phyloP scores from a whole-genome alignment of 345 rosid species.

The Eucalyptus dawsonii region DNA sequence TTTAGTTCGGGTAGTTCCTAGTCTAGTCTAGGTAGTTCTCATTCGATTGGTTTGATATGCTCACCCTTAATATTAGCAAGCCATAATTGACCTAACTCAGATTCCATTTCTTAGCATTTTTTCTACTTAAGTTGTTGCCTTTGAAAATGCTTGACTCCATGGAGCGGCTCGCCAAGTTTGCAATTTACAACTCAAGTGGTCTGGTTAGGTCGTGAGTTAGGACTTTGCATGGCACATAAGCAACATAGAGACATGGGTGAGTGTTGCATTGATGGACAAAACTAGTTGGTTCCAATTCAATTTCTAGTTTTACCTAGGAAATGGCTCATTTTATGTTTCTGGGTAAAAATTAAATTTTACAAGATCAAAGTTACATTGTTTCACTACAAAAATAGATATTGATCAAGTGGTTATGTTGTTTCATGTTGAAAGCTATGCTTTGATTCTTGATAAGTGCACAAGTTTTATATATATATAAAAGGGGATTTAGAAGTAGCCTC shows the following conservation, averaged over 20 bases:
- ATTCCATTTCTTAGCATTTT: background rate
- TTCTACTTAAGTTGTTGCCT: background rate
- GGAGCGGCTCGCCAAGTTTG: background rate
- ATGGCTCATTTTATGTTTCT: no score
- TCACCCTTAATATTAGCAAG: background rate
- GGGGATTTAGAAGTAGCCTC: background rate
- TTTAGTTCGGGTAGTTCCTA: rapidly evolving
- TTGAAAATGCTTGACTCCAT: background rate
- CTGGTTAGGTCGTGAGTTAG: rapidly evolving
- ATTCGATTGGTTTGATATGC: no score
- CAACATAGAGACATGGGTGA: background rate
- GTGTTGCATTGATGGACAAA: no score
- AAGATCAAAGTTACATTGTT: background rate
- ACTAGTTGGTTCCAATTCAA: background rate
- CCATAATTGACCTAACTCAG: background rate
- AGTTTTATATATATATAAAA: background rate
- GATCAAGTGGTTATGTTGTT: background rate
- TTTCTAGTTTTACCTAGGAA: background rate
- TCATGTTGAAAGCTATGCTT: background rate
- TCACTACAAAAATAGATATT: no score
- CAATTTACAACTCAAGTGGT: background rate
- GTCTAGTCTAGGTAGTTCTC: rapidly evolving
- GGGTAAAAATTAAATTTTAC: no score
- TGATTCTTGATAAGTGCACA: background rate
- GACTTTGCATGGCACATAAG: background rate